Evolutionary conservation across 208 protist genomes (phyloP).

Genomic region (Crithidia sp.): DNA sequence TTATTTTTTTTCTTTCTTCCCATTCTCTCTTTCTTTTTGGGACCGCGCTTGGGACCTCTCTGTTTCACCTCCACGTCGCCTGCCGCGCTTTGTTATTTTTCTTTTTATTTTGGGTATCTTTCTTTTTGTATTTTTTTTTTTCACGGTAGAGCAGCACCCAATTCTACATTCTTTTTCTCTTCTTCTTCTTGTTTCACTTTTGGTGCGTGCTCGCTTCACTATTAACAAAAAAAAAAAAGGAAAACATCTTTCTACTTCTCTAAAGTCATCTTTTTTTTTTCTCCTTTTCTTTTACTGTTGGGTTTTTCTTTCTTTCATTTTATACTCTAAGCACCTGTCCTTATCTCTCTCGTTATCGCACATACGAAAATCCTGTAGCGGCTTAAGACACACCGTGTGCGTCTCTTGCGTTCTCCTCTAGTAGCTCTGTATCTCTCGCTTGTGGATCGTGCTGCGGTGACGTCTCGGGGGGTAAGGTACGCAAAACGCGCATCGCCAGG

Average conservation of each 20-base stretch:
- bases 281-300: conserved; percentile 5
- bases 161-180: not conserved
- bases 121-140: conserved; percentile 8
- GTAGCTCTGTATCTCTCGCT: no score
- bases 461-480: no score
- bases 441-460: no score
- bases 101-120: conserved; percentile 1
- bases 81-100: conserved; percentile 3
- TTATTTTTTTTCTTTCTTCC: no score
- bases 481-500: no score
- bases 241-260: not conserved
- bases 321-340: no score
- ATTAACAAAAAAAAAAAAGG: no score
- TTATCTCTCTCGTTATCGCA: no score
- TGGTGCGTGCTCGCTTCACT: not conserved
- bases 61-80: not conserved
- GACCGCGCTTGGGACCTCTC: not conserved
- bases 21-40: not conserved
- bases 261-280: not conserved
- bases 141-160: not conserved
- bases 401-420: no score
- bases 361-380: no score
- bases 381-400: no score
- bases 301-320: no score
- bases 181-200: conserved; percentile 7